Conservation (phyloP, 306 rosid species). For the Pterocarpus santalinus region DNA sequence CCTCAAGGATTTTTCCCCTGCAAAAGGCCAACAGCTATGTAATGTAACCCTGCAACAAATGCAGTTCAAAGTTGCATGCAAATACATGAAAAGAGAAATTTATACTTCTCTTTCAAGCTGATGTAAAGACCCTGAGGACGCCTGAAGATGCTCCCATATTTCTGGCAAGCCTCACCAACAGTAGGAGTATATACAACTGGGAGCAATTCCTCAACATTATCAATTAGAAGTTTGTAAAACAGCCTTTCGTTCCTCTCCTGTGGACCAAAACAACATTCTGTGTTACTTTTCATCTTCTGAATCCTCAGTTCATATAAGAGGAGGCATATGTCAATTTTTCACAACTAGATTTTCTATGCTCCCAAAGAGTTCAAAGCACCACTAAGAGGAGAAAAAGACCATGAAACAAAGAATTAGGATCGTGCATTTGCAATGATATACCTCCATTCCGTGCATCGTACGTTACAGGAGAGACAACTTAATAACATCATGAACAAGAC, state of each 20-base stretch:
- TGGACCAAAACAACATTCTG: conserved; percentile 36
- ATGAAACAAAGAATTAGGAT: too few relatives aligned
- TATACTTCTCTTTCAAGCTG: conserved; percentile 93
- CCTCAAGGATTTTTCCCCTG: conserved; percentile 95
- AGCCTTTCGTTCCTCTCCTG: conserved; percentile 95
- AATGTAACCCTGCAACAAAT: conserved; percentile 26
- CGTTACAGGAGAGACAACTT: too few relatives aligned
- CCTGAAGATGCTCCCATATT: conserved; percentile 92
- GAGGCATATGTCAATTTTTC: conserved; percentile 2
- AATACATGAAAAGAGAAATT: conserved; percentile 12
- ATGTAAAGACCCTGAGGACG: conserved; percentile 99
- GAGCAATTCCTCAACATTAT: conserved; percentile 88
- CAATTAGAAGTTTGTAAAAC: conserved; percentile 85
- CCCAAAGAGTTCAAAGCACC: neutral
- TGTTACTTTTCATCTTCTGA: conserved; percentile 11
- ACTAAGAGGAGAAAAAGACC: too few relatives aligned
- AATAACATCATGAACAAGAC: too few relatives aligned
- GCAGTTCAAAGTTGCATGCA: conserved; percentile 15
- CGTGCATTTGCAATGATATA: too few relatives aligned
- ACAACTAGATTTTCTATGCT: neutral
- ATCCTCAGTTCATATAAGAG: conserved; percentile 6
- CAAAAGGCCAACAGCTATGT: conserved; percentile 34
- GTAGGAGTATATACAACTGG: conserved; percentile 93
- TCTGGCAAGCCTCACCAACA: conserved; percentile 97
- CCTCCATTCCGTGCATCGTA: too few relatives aligned